Evolutionary conservation across 2,329 filamentous ascomycete genomes (phyloP), one percentile per base, ranked within the genome.

Genomic region (Thielaviopsis populi): DNA sequence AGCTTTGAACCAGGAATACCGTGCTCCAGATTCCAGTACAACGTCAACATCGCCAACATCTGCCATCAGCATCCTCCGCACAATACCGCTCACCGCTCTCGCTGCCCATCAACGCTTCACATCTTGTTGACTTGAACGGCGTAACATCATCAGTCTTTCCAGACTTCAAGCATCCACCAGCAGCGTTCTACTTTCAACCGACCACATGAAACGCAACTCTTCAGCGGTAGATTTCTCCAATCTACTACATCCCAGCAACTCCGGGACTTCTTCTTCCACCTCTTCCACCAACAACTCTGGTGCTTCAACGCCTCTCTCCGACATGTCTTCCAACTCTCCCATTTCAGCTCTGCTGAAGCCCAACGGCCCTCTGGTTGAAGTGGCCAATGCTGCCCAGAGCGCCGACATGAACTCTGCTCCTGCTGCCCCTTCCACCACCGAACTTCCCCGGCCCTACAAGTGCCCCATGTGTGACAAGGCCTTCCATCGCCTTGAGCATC

Each of bases 391-490:
- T 83, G 89, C 71, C 70, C 78, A 68, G 69, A 83, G 75, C 75
- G 89, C 80, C 22, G 59, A 42, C 8, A 37, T 30, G 8, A 43
- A n/a, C 40, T 46, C 59, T 42, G 40, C 59, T 27, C 30, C 59
- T n/a, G n/a, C 64, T 41, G 27, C 46, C 17, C 27, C 62, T 61
- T 69, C 67, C 68, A 71, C 72, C 58, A 79, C 76, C 65, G 92
- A 97, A 75, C 83, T 97, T 63, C 94, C 94, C 66, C 86, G 94
- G 64, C 92, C 92, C 0, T 99, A 99, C 84, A 97, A 97, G 80
- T 99, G 92, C 75, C 91, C 92, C 67, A 83, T 99, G 68, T 99
- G 94, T 79, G 92, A 96, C 71, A 95, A 96, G 81, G 92, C 94
- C 67, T 99, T 99, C 78, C 94, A 97, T 80, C 90, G 94, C 68